Evolutionary conservation across 352 stramenopile genomes (phyloP).

Genomic region (Globisporangium middletonii): DNA sequence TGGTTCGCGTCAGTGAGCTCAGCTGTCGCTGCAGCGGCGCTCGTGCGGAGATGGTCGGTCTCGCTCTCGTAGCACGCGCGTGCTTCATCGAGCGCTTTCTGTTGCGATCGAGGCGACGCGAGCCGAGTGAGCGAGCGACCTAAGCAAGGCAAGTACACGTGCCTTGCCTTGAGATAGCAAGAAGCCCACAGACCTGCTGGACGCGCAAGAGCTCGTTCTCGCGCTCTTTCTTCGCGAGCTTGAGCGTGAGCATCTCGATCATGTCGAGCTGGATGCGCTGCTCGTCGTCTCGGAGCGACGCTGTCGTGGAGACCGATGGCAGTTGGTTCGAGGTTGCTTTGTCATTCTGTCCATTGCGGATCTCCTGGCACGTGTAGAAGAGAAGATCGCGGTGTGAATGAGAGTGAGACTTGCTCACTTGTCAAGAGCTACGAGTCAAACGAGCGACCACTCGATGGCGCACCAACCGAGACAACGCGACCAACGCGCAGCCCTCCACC

Average conservation of each 20-base stretch:
- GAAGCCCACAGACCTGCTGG: conserved; percentile 18
- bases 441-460: not conserved
- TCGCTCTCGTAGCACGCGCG: conserved; percentile 19
- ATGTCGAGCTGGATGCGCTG: conserved; percentile 49
- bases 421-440: not conserved
- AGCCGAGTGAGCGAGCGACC: not conserved
- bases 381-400: not conserved
- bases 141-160: not conserved
- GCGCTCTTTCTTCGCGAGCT: conserved; percentile 60
- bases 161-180: not conserved
- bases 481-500: conserved; percentile 41
- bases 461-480: conserved; percentile 42
- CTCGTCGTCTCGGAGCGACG: conserved; percentile 41
- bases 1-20: conserved; percentile 27
- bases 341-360: conserved; percentile 14
- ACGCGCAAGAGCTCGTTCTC: conserved; percentile 41
- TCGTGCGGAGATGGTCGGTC: conserved; percentile 24
- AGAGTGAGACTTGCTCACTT: too few species aligned
- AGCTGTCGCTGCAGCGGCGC: conserved; percentile 7
- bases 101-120: not conserved
- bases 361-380: conserved; percentile 21
- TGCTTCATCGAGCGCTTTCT: conserved; percentile 11
- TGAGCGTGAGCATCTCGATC: conserved; percentile 53
- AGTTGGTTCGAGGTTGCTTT: conserved; percentile 15
- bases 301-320: conserved; percentile 6